A percentile compares a stretch with the other conserved stretches of the same genome.
phyloP scores from a whole-genome alignment of 192 early-diverging fungal species.

The Linnemannia schmuckeri region DNA sequence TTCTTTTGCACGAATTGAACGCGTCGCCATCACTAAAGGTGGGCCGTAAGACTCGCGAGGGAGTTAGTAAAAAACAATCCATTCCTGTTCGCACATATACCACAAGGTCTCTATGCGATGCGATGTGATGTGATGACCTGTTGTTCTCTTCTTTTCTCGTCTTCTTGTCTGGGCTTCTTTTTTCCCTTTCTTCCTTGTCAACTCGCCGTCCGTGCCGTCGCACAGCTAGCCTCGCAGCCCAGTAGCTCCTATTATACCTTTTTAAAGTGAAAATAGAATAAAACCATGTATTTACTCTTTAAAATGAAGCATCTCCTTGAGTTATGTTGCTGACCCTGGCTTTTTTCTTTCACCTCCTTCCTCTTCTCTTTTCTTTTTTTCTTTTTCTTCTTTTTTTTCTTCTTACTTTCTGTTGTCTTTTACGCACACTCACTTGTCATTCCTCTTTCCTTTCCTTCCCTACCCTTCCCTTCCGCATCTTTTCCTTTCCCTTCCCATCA shows the following conservation, averaged over 20 bases:
- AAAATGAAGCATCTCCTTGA: background rate
- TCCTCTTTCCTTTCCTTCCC: background rate
- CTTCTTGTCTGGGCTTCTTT: too few relatives aligned
- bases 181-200: background rate
- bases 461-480: background rate
- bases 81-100: too few relatives aligned
- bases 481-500: background rate
- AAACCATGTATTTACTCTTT: background rate
- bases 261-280: background rate
- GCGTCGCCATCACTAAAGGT: too few relatives aligned
- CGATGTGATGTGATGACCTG: too few relatives aligned
- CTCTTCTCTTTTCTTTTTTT: background rate
- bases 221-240: background rate
- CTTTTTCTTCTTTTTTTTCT: background rate
- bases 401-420: background rate
- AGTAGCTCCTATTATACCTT: background rate
- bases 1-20: too few relatives aligned
- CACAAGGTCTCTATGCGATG: too few relatives aligned
- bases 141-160: too few relatives aligned
- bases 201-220: background rate
- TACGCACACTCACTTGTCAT: background rate
- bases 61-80: too few relatives aligned
- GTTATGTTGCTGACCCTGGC: too few relatives aligned
- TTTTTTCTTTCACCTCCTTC: background rate
- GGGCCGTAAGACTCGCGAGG: too few relatives aligned